A percentile compares a stretch with the other conserved stretches of the same genome.
Evolutionary conservation across 805 yeast species (phyloP).

Genomic region (Zygosaccharomyces gambellarensis): DNA sequence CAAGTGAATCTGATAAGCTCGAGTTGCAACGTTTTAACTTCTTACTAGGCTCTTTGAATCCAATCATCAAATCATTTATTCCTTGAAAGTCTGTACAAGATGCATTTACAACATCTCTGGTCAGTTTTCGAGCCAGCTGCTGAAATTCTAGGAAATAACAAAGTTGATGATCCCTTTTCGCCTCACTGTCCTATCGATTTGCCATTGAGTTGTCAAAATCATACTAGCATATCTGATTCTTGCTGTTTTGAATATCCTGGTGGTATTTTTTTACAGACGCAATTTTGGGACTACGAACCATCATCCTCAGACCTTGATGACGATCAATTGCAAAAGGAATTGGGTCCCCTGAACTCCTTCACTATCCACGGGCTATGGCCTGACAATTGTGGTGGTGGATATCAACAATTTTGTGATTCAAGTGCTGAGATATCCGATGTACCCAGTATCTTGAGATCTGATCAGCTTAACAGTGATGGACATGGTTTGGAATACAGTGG

Average conservation of each 20-base stretch:
- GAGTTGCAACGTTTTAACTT: background rate
- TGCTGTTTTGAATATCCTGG: slow-evolving; percentile 89
- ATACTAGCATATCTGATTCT: slow-evolving; percentile 48
- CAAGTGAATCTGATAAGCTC: too few species aligned
- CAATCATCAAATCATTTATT: background rate
- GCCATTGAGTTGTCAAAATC: slow-evolving; percentile 59
- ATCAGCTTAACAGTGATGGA: slow-evolving; percentile 19
- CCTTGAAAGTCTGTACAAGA: background rate
- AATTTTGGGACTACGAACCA: slow-evolving; percentile 87
- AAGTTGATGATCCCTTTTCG: slow-evolving; percentile 29
- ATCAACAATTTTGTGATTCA: slow-evolving; percentile 70
- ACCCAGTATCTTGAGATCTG: slow-evolving; percentile 39
- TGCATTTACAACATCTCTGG: slow-evolving; percentile 9
- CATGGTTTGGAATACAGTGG: slow-evolving; percentile 38
- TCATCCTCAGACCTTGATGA: slow-evolving; percentile 33
- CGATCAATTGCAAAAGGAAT: slow-evolving; percentile 28
- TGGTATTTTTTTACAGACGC: slow-evolving; percentile 78
- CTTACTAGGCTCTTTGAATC: background rate
- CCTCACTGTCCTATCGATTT: slow-evolving; percentile 48
- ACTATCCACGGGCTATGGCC: slow-evolving; percentile 90
- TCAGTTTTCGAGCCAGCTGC: slow-evolving; percentile 96
- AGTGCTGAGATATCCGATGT: slow-evolving; percentile 51
- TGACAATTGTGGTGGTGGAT: slow-evolving; percentile 79
- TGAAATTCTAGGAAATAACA: slow-evolving; percentile 93
- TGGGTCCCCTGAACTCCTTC: slow-evolving; percentile 66